Conservation (phyloP, 331 rosid genomes). For the Rosa hybrid region DNA sequence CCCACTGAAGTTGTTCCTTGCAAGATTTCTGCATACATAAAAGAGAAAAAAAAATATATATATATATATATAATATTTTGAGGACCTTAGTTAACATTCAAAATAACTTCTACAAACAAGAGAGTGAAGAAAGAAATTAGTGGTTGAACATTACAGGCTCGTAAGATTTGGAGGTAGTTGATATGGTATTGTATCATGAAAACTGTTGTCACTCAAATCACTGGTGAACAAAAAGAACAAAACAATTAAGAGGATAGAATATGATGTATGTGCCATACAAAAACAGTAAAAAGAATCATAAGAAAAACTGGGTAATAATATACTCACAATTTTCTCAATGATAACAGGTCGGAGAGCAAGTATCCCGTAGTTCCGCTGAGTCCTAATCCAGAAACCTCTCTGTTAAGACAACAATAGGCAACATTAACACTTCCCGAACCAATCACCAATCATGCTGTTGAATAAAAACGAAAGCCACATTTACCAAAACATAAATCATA, state of each 20-base stretch:
- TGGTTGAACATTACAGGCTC: conserved; percentile 67
- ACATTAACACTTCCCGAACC: conserved; percentile 24
- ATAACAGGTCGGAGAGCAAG: conserved; percentile 70
- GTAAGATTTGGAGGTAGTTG: conserved; percentile 94
- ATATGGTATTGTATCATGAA: conserved; percentile 80
- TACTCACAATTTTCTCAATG: conserved; percentile 79
- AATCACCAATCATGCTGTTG: conserved; percentile 1
- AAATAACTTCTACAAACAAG: conserved; percentile 11
- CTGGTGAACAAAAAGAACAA: conserved; percentile 36
- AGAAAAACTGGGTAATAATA: conserved; percentile 11
- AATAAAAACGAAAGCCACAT: conserved; percentile 4
- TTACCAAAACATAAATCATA: conserved; percentile 37
- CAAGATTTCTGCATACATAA: conserved; percentile 67
- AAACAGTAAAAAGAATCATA: background rate
- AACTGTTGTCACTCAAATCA: conserved; percentile 77
- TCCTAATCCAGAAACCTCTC: conserved; percentile 81
- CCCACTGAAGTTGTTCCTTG: conserved; percentile 76
- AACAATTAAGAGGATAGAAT: background rate
- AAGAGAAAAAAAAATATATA: background rate
- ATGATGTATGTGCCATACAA: background rate
- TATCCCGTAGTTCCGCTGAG: conserved; percentile 91
- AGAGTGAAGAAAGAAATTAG: conserved; percentile 2
- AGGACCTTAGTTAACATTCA: conserved; percentile 7
- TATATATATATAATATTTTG: background rate
- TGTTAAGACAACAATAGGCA: conserved; percentile 37